Conservation (phyloP, 768 basidiomycete species). For the Termitomyces sp. region DNA sequence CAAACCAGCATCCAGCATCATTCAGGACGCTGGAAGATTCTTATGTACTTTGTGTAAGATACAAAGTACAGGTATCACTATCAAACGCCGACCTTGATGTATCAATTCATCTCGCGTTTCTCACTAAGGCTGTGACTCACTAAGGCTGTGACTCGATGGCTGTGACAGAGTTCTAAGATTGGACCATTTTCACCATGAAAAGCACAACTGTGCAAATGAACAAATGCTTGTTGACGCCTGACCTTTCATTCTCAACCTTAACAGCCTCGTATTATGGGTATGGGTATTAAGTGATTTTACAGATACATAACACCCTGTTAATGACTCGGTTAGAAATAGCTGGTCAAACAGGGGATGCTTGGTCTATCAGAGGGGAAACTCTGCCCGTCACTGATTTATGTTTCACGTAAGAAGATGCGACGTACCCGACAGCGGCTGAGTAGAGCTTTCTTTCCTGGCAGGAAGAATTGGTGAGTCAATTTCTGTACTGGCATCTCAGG, state of each 20-base stretch:
- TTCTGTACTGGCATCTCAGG: background rate
- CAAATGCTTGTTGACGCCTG: background rate
- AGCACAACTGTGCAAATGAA: background rate
- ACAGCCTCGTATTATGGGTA: background rate
- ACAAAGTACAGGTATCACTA: background rate
- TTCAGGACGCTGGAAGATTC: background rate
- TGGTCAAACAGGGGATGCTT: background rate
- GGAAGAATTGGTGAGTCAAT: background rate
- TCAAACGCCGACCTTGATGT: background rate
- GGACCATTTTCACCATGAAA: background rate
- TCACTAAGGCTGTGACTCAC: background rate
- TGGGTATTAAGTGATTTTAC: background rate
- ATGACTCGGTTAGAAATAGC: background rate
- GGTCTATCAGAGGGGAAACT: background rate
- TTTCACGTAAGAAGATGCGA: background rate
- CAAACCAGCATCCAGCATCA: background rate
- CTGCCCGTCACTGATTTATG: background rate
- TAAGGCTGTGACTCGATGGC: background rate
- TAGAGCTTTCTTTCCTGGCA: background rate
- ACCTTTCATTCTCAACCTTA: background rate
- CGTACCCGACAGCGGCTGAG: background rate
- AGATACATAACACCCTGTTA: background rate
- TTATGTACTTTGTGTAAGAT: background rate
- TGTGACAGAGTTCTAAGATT: background rate
- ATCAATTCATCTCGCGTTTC: background rate